Conservation (phyloP, 768 basidiomycete genomes). For the Termitomyces sp. region DNA sequence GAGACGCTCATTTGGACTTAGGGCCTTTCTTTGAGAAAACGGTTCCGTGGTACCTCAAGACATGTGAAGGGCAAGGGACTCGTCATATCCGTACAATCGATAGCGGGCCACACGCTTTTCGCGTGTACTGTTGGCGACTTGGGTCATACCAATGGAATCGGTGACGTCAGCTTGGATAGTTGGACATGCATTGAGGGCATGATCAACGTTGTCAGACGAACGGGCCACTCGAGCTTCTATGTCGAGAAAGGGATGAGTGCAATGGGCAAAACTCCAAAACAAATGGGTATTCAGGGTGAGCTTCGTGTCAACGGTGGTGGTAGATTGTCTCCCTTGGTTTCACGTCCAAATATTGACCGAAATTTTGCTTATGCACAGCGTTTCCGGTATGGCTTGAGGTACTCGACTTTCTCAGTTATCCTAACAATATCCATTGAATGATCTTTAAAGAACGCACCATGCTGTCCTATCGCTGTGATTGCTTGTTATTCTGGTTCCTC, state of each 20-base stretch:
- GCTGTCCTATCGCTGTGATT: constrained; percentile 73
- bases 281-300: constrained; percentile 65
- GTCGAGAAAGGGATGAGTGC: constrained; percentile 85
- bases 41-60: constrained; percentile 69
- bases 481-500: constrained; percentile 81
- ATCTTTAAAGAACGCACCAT: constrained; percentile 60
- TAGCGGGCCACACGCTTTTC: constrained; percentile 74
- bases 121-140: constrained; percentile 81
- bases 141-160: constrained; percentile 56
- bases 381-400: constrained; percentile 87
- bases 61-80: constrained; percentile 76
- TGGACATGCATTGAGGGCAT: constrained; percentile 78
- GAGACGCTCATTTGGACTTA: constrained; percentile 11
- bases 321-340: constrained; percentile 27
- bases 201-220: constrained; percentile 71
- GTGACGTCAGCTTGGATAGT: constrained; percentile 76
- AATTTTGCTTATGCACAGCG: constrained; percentile 32
- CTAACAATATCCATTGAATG: constrained; percentile 1
- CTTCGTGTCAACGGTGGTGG: constrained; percentile 71
- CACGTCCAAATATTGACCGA: not conserved
- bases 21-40: constrained; percentile 74
- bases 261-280: constrained; percentile 71
- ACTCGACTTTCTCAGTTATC: constrained; percentile 9
- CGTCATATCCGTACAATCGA: constrained; percentile 74
- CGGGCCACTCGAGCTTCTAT: constrained; percentile 81